These are phyloP conservation scores for Lentinus brumalis DNA, from an alignment of 768 basidiomycete genomes.

Conservation along the genomic window DNA sequence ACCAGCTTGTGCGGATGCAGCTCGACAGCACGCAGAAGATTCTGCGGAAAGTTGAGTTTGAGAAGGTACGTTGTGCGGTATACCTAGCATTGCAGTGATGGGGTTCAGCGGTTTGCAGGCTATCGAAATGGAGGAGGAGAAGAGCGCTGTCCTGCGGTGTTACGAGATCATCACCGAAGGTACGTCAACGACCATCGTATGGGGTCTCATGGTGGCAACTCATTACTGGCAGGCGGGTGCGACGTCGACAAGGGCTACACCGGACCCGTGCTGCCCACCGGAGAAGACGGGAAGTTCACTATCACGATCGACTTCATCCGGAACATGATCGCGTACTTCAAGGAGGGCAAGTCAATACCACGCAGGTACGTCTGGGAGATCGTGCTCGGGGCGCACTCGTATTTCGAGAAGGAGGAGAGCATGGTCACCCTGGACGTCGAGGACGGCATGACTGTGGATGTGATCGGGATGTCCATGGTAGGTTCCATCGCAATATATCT, in stretches of 20 bases:
- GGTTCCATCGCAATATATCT: constrained; percentile 12
- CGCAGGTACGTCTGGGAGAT: constrained; percentile 96
- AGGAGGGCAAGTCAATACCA: constrained; percentile 89
- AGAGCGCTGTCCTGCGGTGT: constrained; percentile 74
- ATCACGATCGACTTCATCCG: constrained; percentile 81
- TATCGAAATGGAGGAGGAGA: constrained; percentile 91
- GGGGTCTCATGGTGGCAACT: neutral
- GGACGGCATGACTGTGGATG: constrained; percentile 82
- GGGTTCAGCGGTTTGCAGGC: constrained; percentile 51
- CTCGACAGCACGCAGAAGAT: constrained; percentile 89
- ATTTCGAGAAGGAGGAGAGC: constrained; percentile 77
- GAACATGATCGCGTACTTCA: constrained; percentile 90
- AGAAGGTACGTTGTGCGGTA: constrained; percentile 60
- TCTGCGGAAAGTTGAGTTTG: constrained; percentile 86
- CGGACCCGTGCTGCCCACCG: constrained; percentile 69
- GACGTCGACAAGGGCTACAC: constrained; percentile 71
- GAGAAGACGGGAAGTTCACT: constrained; percentile 65
- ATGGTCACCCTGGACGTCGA: constrained; percentile 75
- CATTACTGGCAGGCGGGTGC: constrained; percentile 62
- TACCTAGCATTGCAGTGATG: neutral
- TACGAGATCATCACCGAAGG: constrained; percentile 79
- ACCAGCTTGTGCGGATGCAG: constrained; percentile 78
- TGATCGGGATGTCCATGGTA: constrained; percentile 98
- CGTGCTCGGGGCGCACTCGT: constrained; percentile 78
- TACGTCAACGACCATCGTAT: constrained; percentile 31